Conservation (phyloP, 305 asterid genomes). For the Solanum chacoense region DNA sequence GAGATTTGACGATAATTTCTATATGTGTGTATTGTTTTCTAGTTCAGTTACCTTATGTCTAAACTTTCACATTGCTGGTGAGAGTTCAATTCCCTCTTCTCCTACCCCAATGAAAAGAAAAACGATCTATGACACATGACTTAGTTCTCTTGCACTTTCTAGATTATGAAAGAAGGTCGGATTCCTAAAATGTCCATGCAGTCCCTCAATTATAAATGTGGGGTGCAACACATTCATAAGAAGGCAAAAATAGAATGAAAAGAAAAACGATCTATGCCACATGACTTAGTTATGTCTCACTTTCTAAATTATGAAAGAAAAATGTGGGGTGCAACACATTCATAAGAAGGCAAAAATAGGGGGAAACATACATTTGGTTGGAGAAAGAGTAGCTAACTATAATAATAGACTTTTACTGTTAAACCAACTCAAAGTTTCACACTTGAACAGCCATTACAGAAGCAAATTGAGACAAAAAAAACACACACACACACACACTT, state of each 20-base stretch:
- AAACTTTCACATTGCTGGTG: neutral
- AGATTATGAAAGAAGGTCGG: neutral
- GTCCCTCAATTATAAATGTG: neutral
- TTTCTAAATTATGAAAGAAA: neutral
- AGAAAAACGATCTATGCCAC: neutral
- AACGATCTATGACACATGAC: neutral
- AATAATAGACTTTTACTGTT: neutral
- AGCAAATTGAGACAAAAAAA: neutral
- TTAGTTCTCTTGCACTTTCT: neutral
- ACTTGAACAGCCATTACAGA: neutral
- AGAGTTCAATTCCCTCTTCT: neutral
- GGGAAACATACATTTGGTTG: neutral
- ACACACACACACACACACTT: neutral
- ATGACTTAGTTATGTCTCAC: neutral
- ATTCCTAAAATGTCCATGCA: neutral
- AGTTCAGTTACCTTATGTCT: neutral
- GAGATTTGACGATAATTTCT: neutral
- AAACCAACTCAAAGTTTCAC: neutral
- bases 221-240: neutral
- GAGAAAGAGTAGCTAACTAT: neutral
- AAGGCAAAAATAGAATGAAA: neutral
- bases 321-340: neutral
- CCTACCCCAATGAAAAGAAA: neutral
- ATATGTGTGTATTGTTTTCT: neutral
- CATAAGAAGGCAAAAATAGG: neutral